Conservation (phyloP, 75 land plant genomes). For the Cryptomeria japonica region DNA sequence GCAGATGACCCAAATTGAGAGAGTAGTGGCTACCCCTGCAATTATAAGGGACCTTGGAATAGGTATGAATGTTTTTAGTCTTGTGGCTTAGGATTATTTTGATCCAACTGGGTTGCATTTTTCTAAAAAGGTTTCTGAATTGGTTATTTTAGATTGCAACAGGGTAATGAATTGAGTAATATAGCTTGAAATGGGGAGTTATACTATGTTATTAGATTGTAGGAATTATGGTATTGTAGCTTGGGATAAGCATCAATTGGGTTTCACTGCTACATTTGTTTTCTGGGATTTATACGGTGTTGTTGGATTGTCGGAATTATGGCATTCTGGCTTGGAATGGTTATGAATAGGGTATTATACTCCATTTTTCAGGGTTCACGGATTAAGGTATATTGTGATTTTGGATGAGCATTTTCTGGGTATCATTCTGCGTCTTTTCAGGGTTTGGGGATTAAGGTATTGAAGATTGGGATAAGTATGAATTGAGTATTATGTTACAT, state of each 20-base stretch:
- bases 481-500: not conserved
- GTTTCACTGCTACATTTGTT: not conserved
- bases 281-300: not conserved
- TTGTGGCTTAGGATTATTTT: not conserved
- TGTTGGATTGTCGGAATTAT: not conserved
- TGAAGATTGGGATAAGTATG: not conserved
- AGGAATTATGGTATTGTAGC: not conserved
- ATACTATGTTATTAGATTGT: not conserved
- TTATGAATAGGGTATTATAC: not conserved
- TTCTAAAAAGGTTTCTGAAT: not conserved
- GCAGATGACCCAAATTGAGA: too few species aligned
- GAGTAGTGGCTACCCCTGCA: too few species aligned
- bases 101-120: not conserved
- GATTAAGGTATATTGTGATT: not conserved
- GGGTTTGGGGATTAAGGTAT: not conserved
- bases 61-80: constrained; percentile 19
- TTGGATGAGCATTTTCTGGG: not conserved
- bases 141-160: too few species aligned
- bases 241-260: not conserved
- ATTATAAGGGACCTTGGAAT: too few species aligned
- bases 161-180: not conserved
- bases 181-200: not conserved
- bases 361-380: too few species aligned
- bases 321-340: not conserved
- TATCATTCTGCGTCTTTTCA: not conserved